Evolutionary conservation across 805 yeast species (phyloP), one percentile per base, ranked within the genome.

Genomic region (Kregervanrija fluxuum): DNA sequence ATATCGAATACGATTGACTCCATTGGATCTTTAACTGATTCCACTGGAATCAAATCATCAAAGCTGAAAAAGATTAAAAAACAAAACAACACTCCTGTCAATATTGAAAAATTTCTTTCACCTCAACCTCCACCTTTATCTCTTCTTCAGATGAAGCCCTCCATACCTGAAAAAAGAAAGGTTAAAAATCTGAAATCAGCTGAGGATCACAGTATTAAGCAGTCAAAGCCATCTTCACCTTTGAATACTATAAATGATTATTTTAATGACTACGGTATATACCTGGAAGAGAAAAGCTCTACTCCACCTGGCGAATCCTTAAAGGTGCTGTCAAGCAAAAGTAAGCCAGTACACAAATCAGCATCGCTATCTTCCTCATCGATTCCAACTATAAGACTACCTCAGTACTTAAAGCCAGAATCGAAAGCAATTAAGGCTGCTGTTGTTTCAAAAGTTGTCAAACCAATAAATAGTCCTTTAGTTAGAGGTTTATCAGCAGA

Each of bases 381-480:
- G 4, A 50, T 51, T 11, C 53, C 57, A 3, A 49, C 47, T 22
- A 59, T 62, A 28, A 58, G 52, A 28, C 45, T 61, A 9, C 67
- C 67, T 1, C 65, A 60, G 22, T 64, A 63, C 45, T 50, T 55
- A 42, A 61, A 54, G 42, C 66, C 66, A 4, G 54, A 47, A 14
- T 38, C 51, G 5, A 48, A 46, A 8, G 35, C 43, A 10, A 41
- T 40, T 15, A 43, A 38, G 22, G 34, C 43, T 8, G 36, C 41
- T 5, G 44, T 44, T 6, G 39, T 40, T 10, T 37, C 49, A 5
- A 38, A 42, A 10, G 39, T 35, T 15, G 45, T 42, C 11, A 40
- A 33, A 35, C 44, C 52, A 3, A 34, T 43, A 5, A 43, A 31
- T 35, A 36, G 39, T 10, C 43, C 32, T 11, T 35, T 32, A 33